These are phyloP conservation scores for Pichia occidentalis DNA, from an alignment of 805 yeast genomes.

Conservation along the genomic window DNA sequence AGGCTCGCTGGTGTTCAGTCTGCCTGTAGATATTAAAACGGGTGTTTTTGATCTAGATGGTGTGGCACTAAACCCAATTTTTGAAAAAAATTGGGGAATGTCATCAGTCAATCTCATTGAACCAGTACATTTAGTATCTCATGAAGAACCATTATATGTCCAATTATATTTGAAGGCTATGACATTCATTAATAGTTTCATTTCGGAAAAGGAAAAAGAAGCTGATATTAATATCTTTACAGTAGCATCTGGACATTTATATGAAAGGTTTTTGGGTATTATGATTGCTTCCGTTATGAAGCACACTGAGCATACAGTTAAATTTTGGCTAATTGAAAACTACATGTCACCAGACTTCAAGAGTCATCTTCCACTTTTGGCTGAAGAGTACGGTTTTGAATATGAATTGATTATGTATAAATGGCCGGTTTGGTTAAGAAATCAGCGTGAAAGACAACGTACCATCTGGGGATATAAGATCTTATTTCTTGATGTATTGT, in stretches of 20 bases:
- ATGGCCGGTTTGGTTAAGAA: slow-evolving; percentile 89
- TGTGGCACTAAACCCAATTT: slow-evolving; percentile 36
- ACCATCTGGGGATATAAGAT: slow-evolving; percentile 87
- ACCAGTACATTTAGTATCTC: slow-evolving; percentile 1
- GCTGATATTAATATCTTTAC: slow-evolving; percentile 76
- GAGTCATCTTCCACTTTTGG: slow-evolving; percentile 50
- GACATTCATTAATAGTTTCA: neutral
- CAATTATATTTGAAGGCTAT: slow-evolving; percentile 2
- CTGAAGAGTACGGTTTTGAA: slow-evolving; percentile 53
- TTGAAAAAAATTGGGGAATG: slow-evolving; percentile 25
- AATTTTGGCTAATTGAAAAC: slow-evolving; percentile 83
- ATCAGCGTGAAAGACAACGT: slow-evolving; percentile 72
- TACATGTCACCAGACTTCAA: slow-evolving; percentile 69
- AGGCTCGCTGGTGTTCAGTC: slow-evolving; percentile 36
- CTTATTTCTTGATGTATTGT: slow-evolving; percentile 76
- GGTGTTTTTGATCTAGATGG: slow-evolving; percentile 42
- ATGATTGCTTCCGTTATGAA: slow-evolving; percentile 74
- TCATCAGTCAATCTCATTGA: slow-evolving; percentile 6
- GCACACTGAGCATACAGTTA: slow-evolving; percentile 57
- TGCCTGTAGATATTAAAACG: slow-evolving; percentile 21
- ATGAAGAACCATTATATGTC: slow-evolving; percentile 7
- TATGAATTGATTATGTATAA: slow-evolving; percentile 77
- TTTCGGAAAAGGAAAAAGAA: slow-evolving; percentile 21
- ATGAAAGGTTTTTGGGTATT: slow-evolving; percentile 67
- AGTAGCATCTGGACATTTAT: slow-evolving; percentile 75